Percentiles rank a stretch among this genome's conserved stretches.
These are phyloP conservation scores for Apiospora saccharicola DNA, from an alignment of 2,329 filamentous ascomycete genomes.

Conservation along the genomic window DNA sequence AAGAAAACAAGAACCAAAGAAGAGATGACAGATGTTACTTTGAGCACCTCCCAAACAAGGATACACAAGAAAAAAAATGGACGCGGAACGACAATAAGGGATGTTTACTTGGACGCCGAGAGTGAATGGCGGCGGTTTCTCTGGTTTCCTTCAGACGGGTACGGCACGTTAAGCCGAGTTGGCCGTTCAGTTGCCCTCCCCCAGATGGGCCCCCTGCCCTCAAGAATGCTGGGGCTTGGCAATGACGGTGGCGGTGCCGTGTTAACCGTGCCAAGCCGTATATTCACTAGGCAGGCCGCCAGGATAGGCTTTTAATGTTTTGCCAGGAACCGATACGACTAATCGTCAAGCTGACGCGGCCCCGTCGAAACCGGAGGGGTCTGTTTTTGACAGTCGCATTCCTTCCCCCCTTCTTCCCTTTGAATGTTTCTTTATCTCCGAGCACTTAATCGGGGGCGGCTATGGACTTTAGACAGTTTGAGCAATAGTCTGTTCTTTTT, in stretches of 20 bases:
- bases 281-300: neutral
- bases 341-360: conserved; percentile 4
- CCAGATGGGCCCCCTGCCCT: neutral
- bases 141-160: neutral
- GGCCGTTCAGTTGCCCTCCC: neutral
- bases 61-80: neutral
- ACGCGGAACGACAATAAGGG: conserved; percentile 2
- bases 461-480: too few species aligned
- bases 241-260: conserved; percentile 14
- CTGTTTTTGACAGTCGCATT: neutral
- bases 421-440: neutral
- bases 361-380: neutral
- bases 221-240: conserved; percentile 14
- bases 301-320: neutral
- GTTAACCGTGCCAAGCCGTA: conserved; percentile 9
- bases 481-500: neutral
- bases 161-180: conserved; percentile 3
- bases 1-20: neutral
- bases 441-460: neutral
- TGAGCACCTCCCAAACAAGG: neutral
- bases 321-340: neutral
- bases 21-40: neutral
- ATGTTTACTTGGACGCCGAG: conserved; percentile 4
- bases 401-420: neutral
- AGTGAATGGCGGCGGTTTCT: conserved; percentile 5